Evolutionary conservation across 2,329 filamentous ascomycete genomes (phyloP).

Genomic region (Penicillium expansum): DNA sequence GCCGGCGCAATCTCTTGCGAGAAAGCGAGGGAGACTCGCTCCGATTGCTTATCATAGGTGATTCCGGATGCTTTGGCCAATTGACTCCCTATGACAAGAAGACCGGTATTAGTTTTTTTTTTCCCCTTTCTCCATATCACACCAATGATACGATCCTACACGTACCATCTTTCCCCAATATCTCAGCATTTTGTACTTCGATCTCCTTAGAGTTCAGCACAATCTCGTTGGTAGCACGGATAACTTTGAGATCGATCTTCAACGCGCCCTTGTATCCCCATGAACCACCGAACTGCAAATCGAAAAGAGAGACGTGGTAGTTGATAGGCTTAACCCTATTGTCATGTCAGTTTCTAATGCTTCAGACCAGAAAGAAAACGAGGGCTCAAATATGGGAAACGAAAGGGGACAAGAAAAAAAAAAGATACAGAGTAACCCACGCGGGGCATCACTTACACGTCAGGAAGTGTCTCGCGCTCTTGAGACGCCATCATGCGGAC

Average conservation of each 20-base stretch:
- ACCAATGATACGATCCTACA: background rate
- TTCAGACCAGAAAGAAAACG: background rate
- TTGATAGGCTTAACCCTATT: constrained; percentile 74
- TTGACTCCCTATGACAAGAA: constrained; percentile 22
- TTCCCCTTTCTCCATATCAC: background rate
- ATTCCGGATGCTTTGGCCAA: constrained; percentile 60
- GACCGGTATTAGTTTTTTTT: background rate
- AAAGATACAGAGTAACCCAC: background rate
- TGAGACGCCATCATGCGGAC: constrained; percentile 42
- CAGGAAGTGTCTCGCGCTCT: constrained; percentile 48
- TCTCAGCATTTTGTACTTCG: constrained; percentile 62
- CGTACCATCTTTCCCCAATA: constrained; percentile 37
- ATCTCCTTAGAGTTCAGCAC: constrained; percentile 83
- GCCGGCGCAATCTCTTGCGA: constrained; percentile 66
- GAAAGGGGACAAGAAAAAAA: background rate
- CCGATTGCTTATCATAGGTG: constrained; percentile 76
- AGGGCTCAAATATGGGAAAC: background rate
- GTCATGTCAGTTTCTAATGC: constrained; percentile 5
- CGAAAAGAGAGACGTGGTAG: constrained; percentile 77
- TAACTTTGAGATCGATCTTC: constrained; percentile 72
- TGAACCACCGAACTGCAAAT: constrained; percentile 67
- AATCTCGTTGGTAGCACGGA: constrained; percentile 69
- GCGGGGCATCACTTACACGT: constrained; percentile 36
- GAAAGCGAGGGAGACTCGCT: constrained; percentile 79
- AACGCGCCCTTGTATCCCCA: constrained; percentile 88